Percentiles rank a stretch among this genome's conserved stretches.
These are phyloP conservation scores for grape (Vitis vinifera) DNA, from an alignment of 164 flowering plant genomes.

Conservation along the genomic window ASM3070453v1 NC_081816.1:12585001-12585500, in stretches of 20 bases:
- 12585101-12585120: too few relatives aligned
- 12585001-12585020: too few relatives aligned
- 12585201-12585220: conserved; percentile 18
- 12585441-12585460: too few relatives aligned
- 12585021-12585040: too few relatives aligned
- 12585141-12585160: too few relatives aligned
- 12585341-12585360: conserved; percentile 87
- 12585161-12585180: too few relatives aligned
- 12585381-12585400: neutral
- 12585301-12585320: conserved; percentile 74
- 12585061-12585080: too few relatives aligned
- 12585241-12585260: conserved; percentile 84
- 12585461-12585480: neutral
- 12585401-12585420: neutral
- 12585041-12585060: too few relatives aligned
- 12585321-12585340: conserved; percentile 89
- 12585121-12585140: too few relatives aligned
- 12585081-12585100: too few relatives aligned
- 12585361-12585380: conserved; percentile 75
- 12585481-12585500: neutral
- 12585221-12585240: conserved; percentile 94
- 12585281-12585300: conserved; percentile 60
- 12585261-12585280: conserved; percentile 88
- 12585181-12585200: neutral
- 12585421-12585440: neutral